These are phyloP conservation scores for Paramecium primaurelia DNA, from an alignment of 73 alveolate species.

Conservation along the genomic window DNA sequence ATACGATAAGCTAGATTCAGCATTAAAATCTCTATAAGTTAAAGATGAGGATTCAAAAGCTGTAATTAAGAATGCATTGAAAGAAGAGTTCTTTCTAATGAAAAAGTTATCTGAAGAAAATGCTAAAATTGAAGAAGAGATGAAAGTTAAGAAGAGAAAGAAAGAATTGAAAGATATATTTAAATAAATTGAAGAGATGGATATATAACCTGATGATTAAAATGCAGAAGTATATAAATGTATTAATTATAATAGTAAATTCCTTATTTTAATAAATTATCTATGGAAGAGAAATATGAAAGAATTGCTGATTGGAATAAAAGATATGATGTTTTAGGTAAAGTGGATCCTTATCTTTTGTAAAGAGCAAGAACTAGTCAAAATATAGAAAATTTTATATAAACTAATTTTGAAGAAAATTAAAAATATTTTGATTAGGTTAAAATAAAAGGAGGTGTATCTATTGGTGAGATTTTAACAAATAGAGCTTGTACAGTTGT, in stretches of 20 bases:
- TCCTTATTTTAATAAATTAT: conserved; percentile 5
- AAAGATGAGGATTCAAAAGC: neutral
- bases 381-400: neutral
- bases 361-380: conserved; percentile 37
- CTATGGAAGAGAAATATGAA: neutral
- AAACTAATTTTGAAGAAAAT: neutral
- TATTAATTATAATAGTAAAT: neutral
- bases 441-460: neutral
- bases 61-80: neutral
- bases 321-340: neutral
- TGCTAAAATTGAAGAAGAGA: neutral
- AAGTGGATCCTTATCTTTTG: conserved; percentile 20
- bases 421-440: neutral
- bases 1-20: neutral
- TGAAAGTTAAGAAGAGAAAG: neutral
- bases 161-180: neutral
- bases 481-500: conserved; percentile 3
- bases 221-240: neutral
- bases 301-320: neutral
- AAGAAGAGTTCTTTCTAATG: neutral
- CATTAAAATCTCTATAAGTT: neutral
- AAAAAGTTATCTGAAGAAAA: conserved; percentile 3
- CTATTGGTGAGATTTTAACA: neutral
- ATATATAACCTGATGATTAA: neutral
- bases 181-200: neutral